These are phyloP conservation scores for Fusarium sulawesiense DNA, from an alignment of 2,329 filamentous ascomycete genomes.

Conservation along the genomic window DNA sequence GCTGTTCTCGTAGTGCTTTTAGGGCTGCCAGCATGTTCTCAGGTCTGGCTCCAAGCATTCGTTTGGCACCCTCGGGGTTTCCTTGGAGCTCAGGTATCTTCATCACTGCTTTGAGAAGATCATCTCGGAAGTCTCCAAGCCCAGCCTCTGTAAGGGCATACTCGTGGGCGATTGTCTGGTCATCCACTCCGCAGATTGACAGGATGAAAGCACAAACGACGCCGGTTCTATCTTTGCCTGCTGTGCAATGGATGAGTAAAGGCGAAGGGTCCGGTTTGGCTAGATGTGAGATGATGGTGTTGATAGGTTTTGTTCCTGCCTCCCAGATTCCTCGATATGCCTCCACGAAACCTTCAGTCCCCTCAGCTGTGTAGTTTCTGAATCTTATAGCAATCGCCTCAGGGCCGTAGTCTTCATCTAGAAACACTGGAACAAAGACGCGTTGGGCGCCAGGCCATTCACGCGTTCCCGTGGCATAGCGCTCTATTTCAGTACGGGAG, in stretches of 20 bases:
- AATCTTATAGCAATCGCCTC: constrained; percentile 72
- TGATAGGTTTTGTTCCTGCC: constrained; percentile 64
- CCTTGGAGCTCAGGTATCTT: constrained; percentile 62
- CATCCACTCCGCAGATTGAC: constrained; percentile 69
- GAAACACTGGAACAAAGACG: constrained; percentile 74
- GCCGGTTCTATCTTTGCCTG: constrained; percentile 82
- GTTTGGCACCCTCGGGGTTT: constrained; percentile 57
- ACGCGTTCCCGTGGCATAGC: constrained; percentile 50
- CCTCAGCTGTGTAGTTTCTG: constrained; percentile 67
- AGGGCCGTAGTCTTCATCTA: constrained; percentile 69
- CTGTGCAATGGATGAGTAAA: constrained; percentile 77
- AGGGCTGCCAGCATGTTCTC: constrained; percentile 62
- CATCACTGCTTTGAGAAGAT: constrained; percentile 63
- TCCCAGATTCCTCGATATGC: constrained; percentile 73
- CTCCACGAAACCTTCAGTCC: constrained; percentile 68
- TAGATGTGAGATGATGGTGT: constrained; percentile 66
- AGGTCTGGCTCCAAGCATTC: constrained; percentile 60
- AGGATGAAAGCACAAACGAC: constrained; percentile 75
- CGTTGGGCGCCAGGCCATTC: constrained; percentile 57
- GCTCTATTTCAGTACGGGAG: constrained; percentile 68
- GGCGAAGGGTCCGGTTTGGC: constrained; percentile 57
- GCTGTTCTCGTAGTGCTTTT: constrained; percentile 66
- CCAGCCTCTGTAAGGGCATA: constrained; percentile 75
- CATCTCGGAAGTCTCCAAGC: constrained; percentile 63
- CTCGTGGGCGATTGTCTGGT: constrained; percentile 71